These are phyloP conservation scores for Rubroshorea leprosula DNA, from an alignment of 345 rosid species.

Conservation along the genomic window DNA sequence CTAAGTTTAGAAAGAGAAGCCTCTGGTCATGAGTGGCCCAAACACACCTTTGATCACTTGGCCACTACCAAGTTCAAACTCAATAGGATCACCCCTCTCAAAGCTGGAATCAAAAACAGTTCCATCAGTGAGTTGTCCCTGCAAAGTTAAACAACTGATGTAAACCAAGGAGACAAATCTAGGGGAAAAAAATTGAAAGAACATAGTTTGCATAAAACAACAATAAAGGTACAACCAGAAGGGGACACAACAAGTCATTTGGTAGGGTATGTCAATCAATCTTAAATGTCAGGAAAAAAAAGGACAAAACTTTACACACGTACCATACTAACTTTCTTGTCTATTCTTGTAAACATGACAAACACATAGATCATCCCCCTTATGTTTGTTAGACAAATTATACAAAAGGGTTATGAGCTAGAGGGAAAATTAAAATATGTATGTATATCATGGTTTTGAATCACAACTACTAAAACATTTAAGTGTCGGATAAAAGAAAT, in stretches of 20 bases:
- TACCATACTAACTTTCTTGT: no score
- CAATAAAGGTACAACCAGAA: background rate
- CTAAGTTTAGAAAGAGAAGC: background rate
- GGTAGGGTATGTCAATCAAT: no score
- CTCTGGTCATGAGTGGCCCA: background rate
- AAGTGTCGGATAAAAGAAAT: background rate
- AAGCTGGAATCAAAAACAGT: conserved; percentile 93
- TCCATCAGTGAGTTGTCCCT: conserved; percentile 96
- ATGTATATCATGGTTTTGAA: no score
- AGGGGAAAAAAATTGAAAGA: background rate
- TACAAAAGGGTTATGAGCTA: no score
- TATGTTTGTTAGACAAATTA: no score
- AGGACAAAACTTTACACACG: no score
- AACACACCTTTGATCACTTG: conserved; percentile 86
- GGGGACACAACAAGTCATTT: background rate
- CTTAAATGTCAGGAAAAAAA: no score
- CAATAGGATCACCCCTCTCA: conserved; percentile 96
- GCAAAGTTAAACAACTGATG: conserved; percentile 11
- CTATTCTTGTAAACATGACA: no score
- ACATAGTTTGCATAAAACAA: background rate
- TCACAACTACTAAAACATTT: no score
- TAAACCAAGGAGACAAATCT: conserved; percentile 4
- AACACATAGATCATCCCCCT: no score
- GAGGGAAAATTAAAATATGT: no score
- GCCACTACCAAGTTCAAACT: conserved; percentile 90